Percentiles rank a stretch among this genome's conserved stretches.
phyloP scores from a whole-genome alignment of 1,139 yeast genomes.

The Trichomonascaceae sp. region DNA sequence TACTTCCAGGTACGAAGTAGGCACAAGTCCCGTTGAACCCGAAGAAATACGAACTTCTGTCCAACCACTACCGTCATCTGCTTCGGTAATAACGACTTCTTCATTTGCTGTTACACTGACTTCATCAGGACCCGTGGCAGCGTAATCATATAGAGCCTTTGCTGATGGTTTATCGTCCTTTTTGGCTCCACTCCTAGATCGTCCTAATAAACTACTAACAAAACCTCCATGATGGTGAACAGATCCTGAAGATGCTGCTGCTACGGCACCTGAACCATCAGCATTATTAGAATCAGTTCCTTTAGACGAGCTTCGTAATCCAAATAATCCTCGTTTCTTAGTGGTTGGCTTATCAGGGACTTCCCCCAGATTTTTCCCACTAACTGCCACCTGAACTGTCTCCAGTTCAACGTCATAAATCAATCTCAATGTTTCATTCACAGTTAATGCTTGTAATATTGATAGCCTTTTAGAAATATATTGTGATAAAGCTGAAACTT shows the following conservation, averaged over 20 bases:
- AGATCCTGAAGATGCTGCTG: conserved; percentile 10
- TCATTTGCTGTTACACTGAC: conserved; percentile 58
- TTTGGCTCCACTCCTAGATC: conserved; percentile 8
- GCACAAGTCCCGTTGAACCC: conserved; percentile 68
- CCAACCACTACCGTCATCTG: conserved; percentile 96
- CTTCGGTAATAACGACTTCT: conserved; percentile 47
- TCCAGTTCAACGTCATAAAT: conserved; percentile 82
- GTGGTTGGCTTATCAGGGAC: conserved; percentile 31
- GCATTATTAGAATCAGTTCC: conserved; percentile 1
- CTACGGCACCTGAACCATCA: not conserved
- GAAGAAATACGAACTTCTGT: conserved; percentile 48
- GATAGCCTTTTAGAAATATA: conserved; percentile 50
- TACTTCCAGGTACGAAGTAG: conserved; percentile 72
- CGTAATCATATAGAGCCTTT: conserved; percentile 61
- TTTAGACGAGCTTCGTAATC: conserved; percentile 18
- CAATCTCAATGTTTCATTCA: conserved; percentile 68
- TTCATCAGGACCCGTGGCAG: conserved; percentile 74
- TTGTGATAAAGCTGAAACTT: conserved; percentile 32
- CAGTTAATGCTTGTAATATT: conserved; percentile 56
- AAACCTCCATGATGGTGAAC: conserved; percentile 14
- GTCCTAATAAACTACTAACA: conserved; percentile 15
- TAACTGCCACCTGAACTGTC: conserved; percentile 81
- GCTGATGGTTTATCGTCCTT: conserved; percentile 29
- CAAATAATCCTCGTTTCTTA: conserved; percentile 26
- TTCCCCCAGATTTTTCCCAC: conserved; percentile 43